Evolutionary conservation across 2,329 filamentous ascomycete species (phyloP).

Genomic region (Onygena corvina): DNA sequence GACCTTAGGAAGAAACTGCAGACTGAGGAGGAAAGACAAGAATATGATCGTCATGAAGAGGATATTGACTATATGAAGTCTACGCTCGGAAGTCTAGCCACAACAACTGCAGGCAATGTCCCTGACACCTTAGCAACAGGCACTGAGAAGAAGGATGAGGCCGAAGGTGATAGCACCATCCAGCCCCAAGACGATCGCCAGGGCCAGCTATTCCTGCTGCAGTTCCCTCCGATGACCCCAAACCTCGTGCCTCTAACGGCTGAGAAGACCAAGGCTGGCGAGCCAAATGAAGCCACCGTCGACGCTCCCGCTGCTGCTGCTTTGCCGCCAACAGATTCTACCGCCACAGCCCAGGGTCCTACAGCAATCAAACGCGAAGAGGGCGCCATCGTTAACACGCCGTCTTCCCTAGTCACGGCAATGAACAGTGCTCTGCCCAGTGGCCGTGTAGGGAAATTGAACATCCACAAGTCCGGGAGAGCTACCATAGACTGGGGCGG

Average conservation of each 20-base stretch:
- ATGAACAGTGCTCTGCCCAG: conserved; percentile 35
- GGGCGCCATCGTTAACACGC: conserved; percentile 10
- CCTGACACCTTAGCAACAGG: conserved; percentile 13
- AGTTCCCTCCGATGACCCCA: conserved; percentile 52
- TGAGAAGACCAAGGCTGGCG: conserved; percentile 17
- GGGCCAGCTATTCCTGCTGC: conserved; percentile 50
- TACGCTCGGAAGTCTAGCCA: conserved; percentile 20
- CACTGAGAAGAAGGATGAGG: conserved; percentile 11
- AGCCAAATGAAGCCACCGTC: conserved; percentile 5
- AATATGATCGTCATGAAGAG: conserved; percentile 31
- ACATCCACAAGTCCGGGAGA: conserved; percentile 49
- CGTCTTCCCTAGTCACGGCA: conserved; percentile 29
- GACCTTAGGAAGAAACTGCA: conserved; percentile 28
- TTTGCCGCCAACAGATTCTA: neutral
- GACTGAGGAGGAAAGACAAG: conserved; percentile 32
- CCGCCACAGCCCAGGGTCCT: neutral
- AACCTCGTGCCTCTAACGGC: conserved; percentile 36
- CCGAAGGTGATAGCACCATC: conserved; percentile 17
- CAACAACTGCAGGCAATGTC: conserved; percentile 8
- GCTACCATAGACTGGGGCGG: conserved; percentile 53
- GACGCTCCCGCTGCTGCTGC: conserved; percentile 7
- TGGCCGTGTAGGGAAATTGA: conserved; percentile 49
- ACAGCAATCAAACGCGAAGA: conserved; percentile 13
- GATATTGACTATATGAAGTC: conserved; percentile 32
- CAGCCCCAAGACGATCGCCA: conserved; percentile 33